These are phyloP conservation scores for Paraconiothyrium sp. DNA, from an alignment of 2,329 filamentous ascomycete species.

Conservation along the genomic window DNA sequence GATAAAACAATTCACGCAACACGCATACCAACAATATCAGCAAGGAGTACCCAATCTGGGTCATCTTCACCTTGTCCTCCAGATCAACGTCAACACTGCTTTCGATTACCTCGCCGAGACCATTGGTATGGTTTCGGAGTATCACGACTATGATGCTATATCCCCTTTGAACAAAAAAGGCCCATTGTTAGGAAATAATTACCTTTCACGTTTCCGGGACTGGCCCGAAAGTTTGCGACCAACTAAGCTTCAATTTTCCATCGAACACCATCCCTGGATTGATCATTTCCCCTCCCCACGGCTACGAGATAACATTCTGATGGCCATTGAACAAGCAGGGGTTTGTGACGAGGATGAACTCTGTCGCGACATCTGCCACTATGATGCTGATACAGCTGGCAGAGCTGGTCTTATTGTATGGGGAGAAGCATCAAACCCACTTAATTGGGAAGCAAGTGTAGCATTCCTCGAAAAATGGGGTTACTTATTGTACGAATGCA, in stretches of 20 bases:
- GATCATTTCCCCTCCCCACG: conserved; percentile 51
- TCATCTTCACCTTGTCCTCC: conserved; percentile 26
- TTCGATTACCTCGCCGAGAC: conserved; percentile 23
- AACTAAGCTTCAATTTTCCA: conserved; percentile 49
- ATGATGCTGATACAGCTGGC: conserved; percentile 11
- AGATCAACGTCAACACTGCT: conserved; percentile 25
- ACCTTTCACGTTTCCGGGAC: neutral
- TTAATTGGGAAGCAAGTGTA: conserved; percentile 60
- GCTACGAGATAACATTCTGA: conserved; percentile 51
- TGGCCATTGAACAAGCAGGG: conserved; percentile 46
- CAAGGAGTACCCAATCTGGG: conserved; percentile 23
- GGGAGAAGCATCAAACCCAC: conserved; percentile 58
- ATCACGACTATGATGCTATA: conserved; percentile 23
- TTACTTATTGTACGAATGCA: conserved; percentile 51
- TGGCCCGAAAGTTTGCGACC: conserved; percentile 36
- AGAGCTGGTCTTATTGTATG: conserved; percentile 55
- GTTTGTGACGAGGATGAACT: conserved; percentile 34
- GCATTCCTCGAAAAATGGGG: conserved; percentile 59
- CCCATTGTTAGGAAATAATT: neutral
- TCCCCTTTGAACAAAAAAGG: conserved; percentile 27
- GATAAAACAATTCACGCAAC: conserved; percentile 27
- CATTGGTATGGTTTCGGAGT: conserved; percentile 20
- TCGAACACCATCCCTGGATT: conserved; percentile 54
- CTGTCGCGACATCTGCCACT: conserved; percentile 28
- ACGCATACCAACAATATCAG: conserved; percentile 30